These are phyloP conservation scores for Candida krabiensis DNA, from an alignment of 805 yeast genomes.

Conservation along the genomic window DNA sequence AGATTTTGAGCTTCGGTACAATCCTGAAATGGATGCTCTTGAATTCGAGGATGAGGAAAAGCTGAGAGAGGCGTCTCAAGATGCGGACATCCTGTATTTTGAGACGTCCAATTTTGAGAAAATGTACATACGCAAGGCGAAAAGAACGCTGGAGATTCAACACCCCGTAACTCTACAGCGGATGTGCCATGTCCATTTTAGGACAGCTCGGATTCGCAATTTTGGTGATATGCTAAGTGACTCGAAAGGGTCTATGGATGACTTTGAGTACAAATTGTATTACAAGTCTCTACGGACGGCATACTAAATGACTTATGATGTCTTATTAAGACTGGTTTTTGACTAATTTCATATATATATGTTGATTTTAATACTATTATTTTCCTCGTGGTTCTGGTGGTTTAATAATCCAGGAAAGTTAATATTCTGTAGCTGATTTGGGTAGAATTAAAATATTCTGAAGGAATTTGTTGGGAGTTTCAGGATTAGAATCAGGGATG, in stretches of 20 bases:
- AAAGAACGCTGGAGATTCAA: constrained; percentile 2
- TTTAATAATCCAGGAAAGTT: too few species aligned
- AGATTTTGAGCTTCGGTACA: constrained; percentile 16
- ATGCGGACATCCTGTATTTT: constrained; percentile 23
- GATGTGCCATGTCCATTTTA: constrained; percentile 10
- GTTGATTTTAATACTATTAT: too few species aligned
- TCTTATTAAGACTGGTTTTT: too few species aligned
- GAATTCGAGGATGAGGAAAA: constrained; percentile 18
- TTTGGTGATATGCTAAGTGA: constrained; percentile 7
- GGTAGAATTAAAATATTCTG: too few species aligned
- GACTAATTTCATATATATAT: too few species aligned
- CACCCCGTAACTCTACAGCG: constrained; percentile 2
- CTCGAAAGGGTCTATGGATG: constrained; percentile 5
- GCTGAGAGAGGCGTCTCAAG: constrained; percentile 13
- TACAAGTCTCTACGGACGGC: constrained; percentile 10
- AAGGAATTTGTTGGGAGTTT: too few species aligned
- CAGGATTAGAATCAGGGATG: too few species aligned
- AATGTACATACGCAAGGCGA: constrained; percentile 14
- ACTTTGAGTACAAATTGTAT: constrained; percentile 12
- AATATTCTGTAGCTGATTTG: too few species aligned
- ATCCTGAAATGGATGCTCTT: constrained; percentile 14
- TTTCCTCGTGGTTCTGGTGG: too few species aligned
- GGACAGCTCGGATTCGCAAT: constrained; percentile 4
- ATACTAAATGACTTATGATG: too few species aligned
- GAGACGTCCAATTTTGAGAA: constrained; percentile 14